Evolutionary conservation across 2,329 filamentous ascomycete genomes (phyloP), one percentile per base, ranked within the genome.

Genomic region (Pyrenophora teres): DNA sequence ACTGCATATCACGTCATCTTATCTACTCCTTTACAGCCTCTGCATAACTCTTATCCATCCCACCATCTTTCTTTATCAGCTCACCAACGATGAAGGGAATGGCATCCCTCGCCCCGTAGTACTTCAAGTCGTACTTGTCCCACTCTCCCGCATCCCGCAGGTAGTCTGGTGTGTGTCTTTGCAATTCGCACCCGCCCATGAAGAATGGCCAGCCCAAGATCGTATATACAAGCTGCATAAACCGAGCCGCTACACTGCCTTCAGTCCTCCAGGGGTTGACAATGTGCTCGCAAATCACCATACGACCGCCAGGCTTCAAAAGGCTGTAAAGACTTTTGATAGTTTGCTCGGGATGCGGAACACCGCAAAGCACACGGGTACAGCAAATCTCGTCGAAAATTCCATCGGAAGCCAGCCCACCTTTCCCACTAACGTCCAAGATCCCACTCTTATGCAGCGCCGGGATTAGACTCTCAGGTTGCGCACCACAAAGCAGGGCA

Each of bases 271-370:
- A 82, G 1, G 78, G 76, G 59, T 82, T 83, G 19, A 71, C 76
- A 10, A 83, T 78, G 70, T 85, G 83, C 65, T 85, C 83, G 44
- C 76, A 79, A 21, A 84, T 71, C 15, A 85, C 68, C 70, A 85
- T 65, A 47, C 80, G 70, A 0, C 83, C 83, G 2, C 83, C 82
- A 0, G 82, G 82, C 52, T 78, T 80, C 33, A 85, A 63, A 52
- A 84, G 61, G 0, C 60, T 60, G 62, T 83, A 83, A 32, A 85
- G 56, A 1, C 77, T 75, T 1, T 65, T 62, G 13, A 78, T 71
- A 2, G 80, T 80, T 42, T 74, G 68, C 40, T 78, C 72, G 18
- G 77, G 72, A 36, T 77, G 64, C 0, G 81, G 79, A 7, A 85
- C 78, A 3, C 80, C 80, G 56, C 83, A 85, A 2, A 85, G 67